These are phyloP conservation scores for Nicotiana undulata DNA, from an alignment of 257 asterid genomes.

Conservation along the genomic window DNA sequence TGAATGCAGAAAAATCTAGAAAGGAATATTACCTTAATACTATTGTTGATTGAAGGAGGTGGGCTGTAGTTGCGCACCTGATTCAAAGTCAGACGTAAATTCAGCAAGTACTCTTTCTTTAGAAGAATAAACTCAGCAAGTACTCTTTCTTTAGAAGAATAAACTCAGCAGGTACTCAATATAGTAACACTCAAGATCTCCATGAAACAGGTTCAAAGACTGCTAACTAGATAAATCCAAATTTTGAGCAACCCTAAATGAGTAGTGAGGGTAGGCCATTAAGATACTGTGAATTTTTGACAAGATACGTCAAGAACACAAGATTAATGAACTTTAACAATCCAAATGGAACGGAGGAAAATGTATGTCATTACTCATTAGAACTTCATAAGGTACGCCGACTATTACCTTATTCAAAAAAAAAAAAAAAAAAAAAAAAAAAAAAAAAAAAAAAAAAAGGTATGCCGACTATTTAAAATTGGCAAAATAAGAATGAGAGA, in stretches of 20 bases:
- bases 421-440: too few species aligned
- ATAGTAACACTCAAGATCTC: background rate
- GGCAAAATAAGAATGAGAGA: background rate
- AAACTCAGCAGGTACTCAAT: conserved; percentile 11
- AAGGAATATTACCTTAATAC: conserved; percentile 69
- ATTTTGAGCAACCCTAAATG: background rate
- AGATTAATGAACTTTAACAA: background rate
- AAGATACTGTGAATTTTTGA: background rate
- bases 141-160: background rate
- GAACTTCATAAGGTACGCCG: background rate
- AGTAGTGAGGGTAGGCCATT: background rate
- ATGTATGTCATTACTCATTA: conserved; percentile 7
- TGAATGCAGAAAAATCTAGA: conserved; percentile 9
- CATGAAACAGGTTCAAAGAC: background rate
- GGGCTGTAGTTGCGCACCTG: conserved; percentile 85
- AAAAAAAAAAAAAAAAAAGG: too few species aligned
- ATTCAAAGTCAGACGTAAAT: conserved; percentile 15
- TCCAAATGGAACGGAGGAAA: background rate
- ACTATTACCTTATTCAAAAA: too few species aligned
- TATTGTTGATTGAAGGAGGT: conserved; percentile 74
- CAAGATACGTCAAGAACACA: background rate
- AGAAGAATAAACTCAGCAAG: conserved; percentile 1
- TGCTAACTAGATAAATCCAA: background rate
- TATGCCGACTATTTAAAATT: background rate
- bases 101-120: conserved; percentile 1